phyloP scores from a whole-genome alignment of 768 basidiomycete species.

The Boletus tomentosulus region DNA sequence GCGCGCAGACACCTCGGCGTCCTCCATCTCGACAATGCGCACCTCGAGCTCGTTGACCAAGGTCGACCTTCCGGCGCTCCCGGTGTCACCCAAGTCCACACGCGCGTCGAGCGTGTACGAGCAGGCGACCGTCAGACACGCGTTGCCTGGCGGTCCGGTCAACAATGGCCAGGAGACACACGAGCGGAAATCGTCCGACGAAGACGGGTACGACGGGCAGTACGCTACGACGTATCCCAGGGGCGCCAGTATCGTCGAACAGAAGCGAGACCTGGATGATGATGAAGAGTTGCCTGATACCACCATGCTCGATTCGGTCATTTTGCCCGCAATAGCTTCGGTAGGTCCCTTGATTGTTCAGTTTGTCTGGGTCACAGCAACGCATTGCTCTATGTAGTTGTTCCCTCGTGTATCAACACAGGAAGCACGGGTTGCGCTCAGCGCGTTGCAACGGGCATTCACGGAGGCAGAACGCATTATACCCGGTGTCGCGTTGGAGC shows the following conservation, averaged over 20 bases:
- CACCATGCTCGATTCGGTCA: conserved; percentile 94
- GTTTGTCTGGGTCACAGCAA: conserved; percentile 2
- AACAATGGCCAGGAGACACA: conserved; percentile 29
- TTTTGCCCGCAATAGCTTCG: conserved; percentile 93
- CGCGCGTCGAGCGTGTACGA: conserved; percentile 40
- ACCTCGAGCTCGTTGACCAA: conserved; percentile 47
- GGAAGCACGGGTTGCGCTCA: conserved; percentile 83
- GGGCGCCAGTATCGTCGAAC: conserved; percentile 37
- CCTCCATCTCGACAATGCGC: conserved; percentile 29
- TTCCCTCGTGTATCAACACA: conserved; percentile 92
- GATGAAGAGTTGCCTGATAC: conserved; percentile 64
- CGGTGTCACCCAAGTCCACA: conserved; percentile 35
- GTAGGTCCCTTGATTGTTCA: conserved; percentile 42
- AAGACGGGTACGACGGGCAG: conserved; percentile 62
- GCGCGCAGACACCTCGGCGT: conserved; percentile 37
- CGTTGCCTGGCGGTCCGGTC: conserved; percentile 32
- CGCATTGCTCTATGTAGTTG: conserved; percentile 47
- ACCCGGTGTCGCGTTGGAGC: conserved; percentile 88
- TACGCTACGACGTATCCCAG: conserved; percentile 48
- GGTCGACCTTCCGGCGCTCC: conserved; percentile 59
- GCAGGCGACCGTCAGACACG: conserved; percentile 68
- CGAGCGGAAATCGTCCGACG: conserved; percentile 53
- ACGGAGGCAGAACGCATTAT: conserved; percentile 94
- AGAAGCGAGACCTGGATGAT: conserved; percentile 44
- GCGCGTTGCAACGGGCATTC: conserved; percentile 85